These are phyloP conservation scores for Gnaphalium uliginosum DNA, from an alignment of 129 eudicot species.

Conservation along the genomic window DNA sequence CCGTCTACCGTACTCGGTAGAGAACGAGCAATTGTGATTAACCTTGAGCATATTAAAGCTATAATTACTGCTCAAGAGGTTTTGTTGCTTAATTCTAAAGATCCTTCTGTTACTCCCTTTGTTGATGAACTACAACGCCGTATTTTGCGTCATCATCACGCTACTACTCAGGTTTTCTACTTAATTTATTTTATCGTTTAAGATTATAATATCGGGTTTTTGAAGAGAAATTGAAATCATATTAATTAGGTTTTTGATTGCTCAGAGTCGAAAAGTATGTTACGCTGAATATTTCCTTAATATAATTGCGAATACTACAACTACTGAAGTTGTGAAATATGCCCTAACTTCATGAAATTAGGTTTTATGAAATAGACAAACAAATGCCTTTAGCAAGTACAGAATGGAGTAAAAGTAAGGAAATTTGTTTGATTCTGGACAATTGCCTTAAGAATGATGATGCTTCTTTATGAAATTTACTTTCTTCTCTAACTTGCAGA, in stretches of 20 bases:
- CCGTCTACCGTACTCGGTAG: conserved; percentile 85
- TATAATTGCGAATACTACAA: background rate
- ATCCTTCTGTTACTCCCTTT: conserved; percentile 55
- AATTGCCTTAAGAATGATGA: too few species aligned
- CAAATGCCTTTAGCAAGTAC: background rate
- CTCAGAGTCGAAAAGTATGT: too few species aligned
- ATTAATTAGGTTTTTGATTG: background rate
- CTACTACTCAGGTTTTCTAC: conserved; percentile 53
- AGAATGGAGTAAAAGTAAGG: too few species aligned
- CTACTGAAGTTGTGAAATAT: background rate
- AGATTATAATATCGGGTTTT: background rate
- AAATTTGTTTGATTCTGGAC: too few species aligned
- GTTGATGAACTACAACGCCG: conserved; percentile 80
- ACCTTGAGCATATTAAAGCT: conserved; percentile 41
- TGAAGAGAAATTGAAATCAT: conserved; percentile 7
- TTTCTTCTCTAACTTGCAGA: background rate
- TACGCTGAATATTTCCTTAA: too few species aligned
- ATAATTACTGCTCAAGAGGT: conserved; percentile 48
- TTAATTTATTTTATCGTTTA: background rate
- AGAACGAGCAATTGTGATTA: conserved; percentile 44
- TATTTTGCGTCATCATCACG: conserved; percentile 61
- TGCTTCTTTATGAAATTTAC: background rate
- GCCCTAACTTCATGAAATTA: conserved; percentile 8
- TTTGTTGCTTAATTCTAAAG: conserved; percentile 38
- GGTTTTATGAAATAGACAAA: background rate